These are phyloP conservation scores for Eucalyptus urophylla DNA, from an alignment of 345 rosid species.

Conservation along the genomic window DNA sequence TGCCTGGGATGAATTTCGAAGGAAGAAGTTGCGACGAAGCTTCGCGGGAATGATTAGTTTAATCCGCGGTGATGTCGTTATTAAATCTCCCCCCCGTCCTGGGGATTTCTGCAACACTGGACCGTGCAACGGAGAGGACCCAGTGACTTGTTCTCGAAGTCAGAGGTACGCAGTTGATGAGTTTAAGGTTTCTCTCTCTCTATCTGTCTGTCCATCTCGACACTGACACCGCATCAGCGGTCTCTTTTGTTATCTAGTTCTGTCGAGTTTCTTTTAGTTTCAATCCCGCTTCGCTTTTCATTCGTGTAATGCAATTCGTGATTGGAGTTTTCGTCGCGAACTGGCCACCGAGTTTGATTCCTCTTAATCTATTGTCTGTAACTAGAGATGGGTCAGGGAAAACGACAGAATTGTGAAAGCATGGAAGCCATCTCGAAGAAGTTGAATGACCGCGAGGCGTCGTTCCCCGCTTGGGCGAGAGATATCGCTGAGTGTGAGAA, in stretches of 20 bases:
- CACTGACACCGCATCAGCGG: neutral
- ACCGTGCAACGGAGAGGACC: neutral
- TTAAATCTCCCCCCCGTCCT: neutral
- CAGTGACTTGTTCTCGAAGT: neutral
- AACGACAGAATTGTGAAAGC: slow-evolving; percentile 15
- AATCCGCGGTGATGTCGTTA: neutral
- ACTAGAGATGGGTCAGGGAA: slow-evolving; percentile 40
- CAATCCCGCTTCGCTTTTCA: neutral
- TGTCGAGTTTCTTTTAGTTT: neutral
- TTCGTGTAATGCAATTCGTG: neutral
- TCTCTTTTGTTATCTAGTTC: neutral
- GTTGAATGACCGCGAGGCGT: neutral
- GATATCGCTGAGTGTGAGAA: slow-evolving; percentile 36
- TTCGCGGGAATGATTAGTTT: neutral
- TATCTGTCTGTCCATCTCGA: neutral
- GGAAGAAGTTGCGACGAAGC: neutral
- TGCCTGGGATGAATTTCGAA: neutral
- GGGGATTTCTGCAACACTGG: neutral
- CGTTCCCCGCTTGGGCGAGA: slow-evolving; percentile 48
- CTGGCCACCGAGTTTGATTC: neutral
- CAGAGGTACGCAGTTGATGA: neutral
- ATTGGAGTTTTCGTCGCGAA: neutral
- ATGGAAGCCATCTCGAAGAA: neutral
- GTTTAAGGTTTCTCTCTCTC: neutral
- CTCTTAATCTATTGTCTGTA: neutral